Base-by-base conservation (phyloP, 805 yeast genomes). In the Maudiozyma bulderi region DNA sequence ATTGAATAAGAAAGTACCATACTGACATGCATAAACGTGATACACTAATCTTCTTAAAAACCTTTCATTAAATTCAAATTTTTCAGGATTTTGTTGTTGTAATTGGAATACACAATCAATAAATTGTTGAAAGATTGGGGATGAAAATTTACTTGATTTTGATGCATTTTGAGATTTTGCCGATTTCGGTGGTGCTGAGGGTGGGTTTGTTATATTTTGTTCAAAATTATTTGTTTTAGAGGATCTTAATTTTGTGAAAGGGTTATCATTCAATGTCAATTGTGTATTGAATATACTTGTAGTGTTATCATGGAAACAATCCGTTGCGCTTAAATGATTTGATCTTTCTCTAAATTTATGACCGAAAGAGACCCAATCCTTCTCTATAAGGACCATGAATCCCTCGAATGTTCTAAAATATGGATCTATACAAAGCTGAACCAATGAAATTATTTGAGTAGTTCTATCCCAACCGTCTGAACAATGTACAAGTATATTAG, bases 401-500 rank as follows among this genome's bases (percentile, higher is more conserved):
- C 99, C 99, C 50, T 88, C 84, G 3, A 86, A 54, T 0, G 98
- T 90, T 54, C 99, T 74, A 65, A 75, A 93, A 62, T 78, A 87
- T 0, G 98, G 97, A 64, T 93, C 98, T 8, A 90, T 71, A 60
- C 96, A 86, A 5, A 93, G 67, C 66, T 91, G 91, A 28, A 90
- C 78, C 52, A 93, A 69, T 2, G 96, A 83, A 6, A 89, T 76
- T 1, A 90, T 78, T 62, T 93, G 98, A 0, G 97, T 80, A 0
- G 99, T 93, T 50, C 99, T 73, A 62, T 93, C 99, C 99, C 99
- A 93, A 1, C 99, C 99, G 69, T 93, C 99, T 0, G 97, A 88
- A 64, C 99, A 93, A 69, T 93, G 99, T 6, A 93, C 76, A 8
- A 93, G 62, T 4, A 91, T 75, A 63, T 91, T 95, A 15, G 93